Evolutionary conservation across 257 asterid species (phyloP).

Genomic region (Voacanga thouarsii): DNA sequence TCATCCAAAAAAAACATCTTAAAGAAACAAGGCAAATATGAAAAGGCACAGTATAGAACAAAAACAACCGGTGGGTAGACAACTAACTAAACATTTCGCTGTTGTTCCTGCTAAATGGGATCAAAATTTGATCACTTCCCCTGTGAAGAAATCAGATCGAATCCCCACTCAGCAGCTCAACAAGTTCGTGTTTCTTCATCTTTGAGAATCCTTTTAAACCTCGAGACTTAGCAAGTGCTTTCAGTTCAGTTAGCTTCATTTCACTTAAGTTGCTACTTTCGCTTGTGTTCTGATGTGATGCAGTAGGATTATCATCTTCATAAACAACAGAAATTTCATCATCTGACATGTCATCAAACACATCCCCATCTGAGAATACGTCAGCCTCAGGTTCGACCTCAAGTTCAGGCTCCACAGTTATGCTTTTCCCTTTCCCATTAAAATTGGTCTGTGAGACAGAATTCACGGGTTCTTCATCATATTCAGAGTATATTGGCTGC

Average conservation of each 20-base stretch:
- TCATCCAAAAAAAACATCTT: background rate
- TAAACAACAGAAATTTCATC: slow-evolving; percentile 25
- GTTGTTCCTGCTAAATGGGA: background rate
- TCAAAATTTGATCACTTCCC: background rate
- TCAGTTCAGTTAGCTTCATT: slow-evolving; percentile 38
- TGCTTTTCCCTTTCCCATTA: slow-evolving; percentile 20
- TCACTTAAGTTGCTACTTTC: slow-evolving; percentile 19
- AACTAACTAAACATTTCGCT: background rate
- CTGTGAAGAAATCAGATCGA: slow-evolving; percentile 14
- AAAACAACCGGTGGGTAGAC: background rate
- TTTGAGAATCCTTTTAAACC: slow-evolving; percentile 37
- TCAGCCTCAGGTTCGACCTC: slow-evolving; percentile 40
- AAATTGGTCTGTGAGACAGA: slow-evolving; percentile 24
- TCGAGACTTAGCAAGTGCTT: slow-evolving; percentile 36
- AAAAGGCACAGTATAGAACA: background rate
- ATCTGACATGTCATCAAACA: slow-evolving; percentile 24
- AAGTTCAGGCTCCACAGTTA: slow-evolving; percentile 21
- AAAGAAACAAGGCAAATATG: background rate
- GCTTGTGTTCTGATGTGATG: slow-evolving; percentile 6
- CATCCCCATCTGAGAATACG: slow-evolving; percentile 40
- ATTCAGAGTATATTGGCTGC: slow-evolving; percentile 42
- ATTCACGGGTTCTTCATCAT: slow-evolving; percentile 13
- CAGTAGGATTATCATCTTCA: slow-evolving; percentile 21
- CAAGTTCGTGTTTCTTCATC: slow-evolving; percentile 35
- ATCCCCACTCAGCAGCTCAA: slow-evolving; percentile 35